A percentile compares a stretch with the other conserved stretches of the same genome.
These are phyloP conservation scores for Kluyveromyces aestuarii DNA, from an alignment of 805 yeast species.

Conservation along the genomic window DNA sequence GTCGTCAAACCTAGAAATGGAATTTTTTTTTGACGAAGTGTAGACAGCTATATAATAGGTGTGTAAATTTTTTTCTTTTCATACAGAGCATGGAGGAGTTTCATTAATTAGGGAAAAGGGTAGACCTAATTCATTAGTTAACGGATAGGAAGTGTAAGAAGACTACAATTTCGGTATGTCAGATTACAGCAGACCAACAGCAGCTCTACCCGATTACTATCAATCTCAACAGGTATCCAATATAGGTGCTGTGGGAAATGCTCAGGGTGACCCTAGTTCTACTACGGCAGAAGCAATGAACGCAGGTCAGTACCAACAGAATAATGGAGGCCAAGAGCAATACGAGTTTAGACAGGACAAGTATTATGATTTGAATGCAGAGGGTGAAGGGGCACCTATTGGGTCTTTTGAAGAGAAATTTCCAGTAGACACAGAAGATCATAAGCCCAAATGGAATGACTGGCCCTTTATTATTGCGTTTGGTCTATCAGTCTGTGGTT, in stretches of 20 bases:
- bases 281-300: constrained; percentile 1
- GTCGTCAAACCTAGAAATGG: too few species aligned
- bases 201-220: constrained; percentile 13
- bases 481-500: constrained; percentile 46
- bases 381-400: constrained; percentile 30
- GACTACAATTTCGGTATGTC: neutral
- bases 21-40: too few species aligned
- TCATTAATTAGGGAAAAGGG: too few species aligned
- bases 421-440: constrained; percentile 27
- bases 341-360: constrained; percentile 20
- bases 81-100: too few species aligned
- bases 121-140: too few species aligned
- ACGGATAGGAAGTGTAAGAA: too few species aligned
- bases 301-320: constrained; percentile 1
- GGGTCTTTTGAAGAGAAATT: constrained; percentile 60
- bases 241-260: neutral
- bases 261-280: neutral
- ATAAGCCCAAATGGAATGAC: constrained; percentile 63
- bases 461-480: constrained; percentile 57
- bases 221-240: neutral
- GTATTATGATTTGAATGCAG: constrained; percentile 23
- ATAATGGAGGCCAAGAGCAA: constrained; percentile 5
- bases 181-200: constrained; percentile 12
- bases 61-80: too few species aligned
- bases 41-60: too few species aligned